Evolutionary conservation across 139 green algal species (phyloP), one percentile per base, ranked within the genome.

Genomic region (Coccomyxa sp.): DNA sequence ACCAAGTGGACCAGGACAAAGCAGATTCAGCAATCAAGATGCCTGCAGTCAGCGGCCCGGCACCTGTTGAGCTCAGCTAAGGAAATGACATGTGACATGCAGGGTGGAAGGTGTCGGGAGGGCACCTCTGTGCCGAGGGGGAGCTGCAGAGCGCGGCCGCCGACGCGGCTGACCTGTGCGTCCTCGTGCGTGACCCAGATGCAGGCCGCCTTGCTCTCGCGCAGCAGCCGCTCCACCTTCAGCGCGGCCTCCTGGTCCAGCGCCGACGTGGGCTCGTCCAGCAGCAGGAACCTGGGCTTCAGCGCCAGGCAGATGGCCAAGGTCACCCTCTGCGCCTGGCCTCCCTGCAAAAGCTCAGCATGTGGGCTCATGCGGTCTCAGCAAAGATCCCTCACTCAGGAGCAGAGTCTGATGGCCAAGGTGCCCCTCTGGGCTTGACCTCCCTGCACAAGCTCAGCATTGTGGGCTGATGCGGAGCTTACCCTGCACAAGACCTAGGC

Each of bases 141-240:
- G 38, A 97, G 83, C 55, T 93, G 83, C 34, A 97, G 82, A 31
- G 94, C 50, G 0, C 87, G 78, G 22, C 91, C 93, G 27, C 93
- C 92, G 14, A 96, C 84, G 0, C 93, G 79, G 0, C n/a, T n/a
- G 10, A 88, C 86, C 79, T 97, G 93, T 1, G 83, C 77, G 0
- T 77, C 77, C 76, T 95, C 89, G 89, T 97, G 93, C 0, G 83
- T 95, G 14, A 95, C 88, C 93, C 93, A 97, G 8, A 97, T 55
- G 8, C 94, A 40, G 0, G 83, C 85, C 3, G 86, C 83, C 6
- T 87, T 87, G 72, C 87, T 91, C 18, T 33, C 72, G 55, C 82
- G 81, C 31, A 97, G 81, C 40, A 93, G 84, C 0, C 82, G 70
- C 79, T 97, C 93, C 1, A 94, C 88, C 27, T 36, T 64, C 41